Base-by-base conservation (phyloP, 345 rosid species). In the Balakata baccata region DNA sequence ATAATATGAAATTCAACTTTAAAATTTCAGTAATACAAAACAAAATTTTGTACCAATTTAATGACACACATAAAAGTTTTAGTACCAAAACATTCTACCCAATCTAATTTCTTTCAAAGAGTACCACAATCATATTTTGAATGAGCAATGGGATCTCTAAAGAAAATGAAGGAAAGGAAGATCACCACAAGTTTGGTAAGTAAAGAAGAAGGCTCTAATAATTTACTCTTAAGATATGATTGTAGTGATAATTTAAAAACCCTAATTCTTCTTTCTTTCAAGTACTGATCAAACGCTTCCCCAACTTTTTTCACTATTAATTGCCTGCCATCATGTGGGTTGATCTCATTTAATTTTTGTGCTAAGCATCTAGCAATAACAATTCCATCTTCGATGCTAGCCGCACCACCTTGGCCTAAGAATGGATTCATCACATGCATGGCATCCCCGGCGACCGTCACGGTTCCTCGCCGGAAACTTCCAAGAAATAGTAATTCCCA, bases 321-420 rank as follows among this genome's bases (percentile, higher is more conserved):
- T 45, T 45, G 11, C 45, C 6, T 6, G 1, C 4, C 43, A 51
- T 51, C 16, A 11, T 51, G 34, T 29, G 34, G 18, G 1, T 51
- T 51, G 11, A 11, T 51, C 18, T 51, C 54, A 11, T 51, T 12
- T 16, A 29, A 29, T 29, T 29, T 29, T 29, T 29, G 34, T 29
- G 61, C 41, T 39, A 68, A 50, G 72, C 72, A 51, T 47, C 71
- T 68, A 11, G 71, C 71, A 9, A 68, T 59, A 16, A 68, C 22
- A 46, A 68, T 25, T 2, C 59, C 58, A 37, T 68, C 72, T 68
- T 68, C 72, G 22, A 68, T 11, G 23, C 41, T 13, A 5, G 22
- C 60, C 4, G 72, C 52, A 20, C 72, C 72, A 6, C 59, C 72
- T 37, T 68, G 72, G 6, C 59, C 72, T 13, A 68, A 7, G 60